Evolutionary conservation across 352 stramenopile genomes (phyloP).

Genomic region (Phytophthora sp.): DNA sequence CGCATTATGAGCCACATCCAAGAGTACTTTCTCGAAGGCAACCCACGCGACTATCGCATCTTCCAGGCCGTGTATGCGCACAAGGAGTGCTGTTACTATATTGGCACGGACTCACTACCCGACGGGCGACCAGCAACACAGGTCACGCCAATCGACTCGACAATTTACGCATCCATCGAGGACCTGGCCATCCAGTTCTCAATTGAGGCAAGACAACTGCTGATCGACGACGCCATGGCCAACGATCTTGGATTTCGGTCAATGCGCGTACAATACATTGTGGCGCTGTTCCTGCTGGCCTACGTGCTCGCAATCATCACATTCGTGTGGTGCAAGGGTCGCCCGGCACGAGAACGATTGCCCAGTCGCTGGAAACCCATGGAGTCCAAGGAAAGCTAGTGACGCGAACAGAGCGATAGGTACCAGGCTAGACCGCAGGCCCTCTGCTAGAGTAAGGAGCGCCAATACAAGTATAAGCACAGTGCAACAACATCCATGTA

Average conservation of each 20-base stretch:
- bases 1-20: slow-evolving; percentile 86
- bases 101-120: slow-evolving; percentile 66
- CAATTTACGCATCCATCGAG: slow-evolving; percentile 79
- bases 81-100: slow-evolving; percentile 90
- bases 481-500: slow-evolving; percentile 13
- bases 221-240: slow-evolving; percentile 54
- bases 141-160: slow-evolving; percentile 71
- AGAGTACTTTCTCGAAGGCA: slow-evolving; percentile 72
- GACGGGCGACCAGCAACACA: slow-evolving; percentile 75
- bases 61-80: slow-evolving; percentile 82
- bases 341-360: slow-evolving; percentile 70
- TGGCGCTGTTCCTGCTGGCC: slow-evolving; percentile 63
- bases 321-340: slow-evolving; percentile 82
- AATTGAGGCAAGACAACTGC: slow-evolving; percentile 63
- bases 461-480: slow-evolving; percentile 25
- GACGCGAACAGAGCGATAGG: slow-evolving; percentile 7
- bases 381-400: slow-evolving; percentile 72
- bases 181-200: slow-evolving; percentile 84
- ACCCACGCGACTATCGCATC: slow-evolving; percentile 81
- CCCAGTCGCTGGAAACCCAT: slow-evolving; percentile 83
- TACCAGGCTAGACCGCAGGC: slow-evolving; percentile 2
- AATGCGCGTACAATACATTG: slow-evolving; percentile 65
- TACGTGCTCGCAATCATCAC: slow-evolving; percentile 76
- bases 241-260: slow-evolving; percentile 39
- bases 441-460: slow-evolving; percentile 7